Percentiles rank a stretch among this genome's conserved stretches.
These are phyloP conservation scores for Diaporthe sp. DNA, from an alignment of 2,329 filamentous ascomycete species.

Conservation along the genomic window DNA sequence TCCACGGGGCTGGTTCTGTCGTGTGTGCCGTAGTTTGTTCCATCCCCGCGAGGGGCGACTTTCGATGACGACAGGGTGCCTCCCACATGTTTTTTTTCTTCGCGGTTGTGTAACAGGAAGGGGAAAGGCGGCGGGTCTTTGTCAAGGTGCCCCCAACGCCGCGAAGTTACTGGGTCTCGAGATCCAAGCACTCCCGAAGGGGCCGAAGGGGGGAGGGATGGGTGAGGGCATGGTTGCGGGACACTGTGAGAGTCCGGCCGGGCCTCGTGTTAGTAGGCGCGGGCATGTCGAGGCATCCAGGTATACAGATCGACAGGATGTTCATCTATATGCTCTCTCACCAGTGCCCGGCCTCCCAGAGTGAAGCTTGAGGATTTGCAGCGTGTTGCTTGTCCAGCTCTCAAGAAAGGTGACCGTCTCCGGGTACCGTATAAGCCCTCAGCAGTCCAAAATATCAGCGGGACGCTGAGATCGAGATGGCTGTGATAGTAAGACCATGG, in stretches of 20 bases:
- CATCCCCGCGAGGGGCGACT: not conserved
- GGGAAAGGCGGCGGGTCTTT: not conserved
- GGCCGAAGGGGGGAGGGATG: not conserved
- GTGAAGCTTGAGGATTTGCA: not conserved
- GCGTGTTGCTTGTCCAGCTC: not conserved
- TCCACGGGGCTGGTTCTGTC: not conserved
- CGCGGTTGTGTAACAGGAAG: not conserved
- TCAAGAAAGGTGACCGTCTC: not conserved
- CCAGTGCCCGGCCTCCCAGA: not conserved
- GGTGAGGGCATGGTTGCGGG: not conserved
- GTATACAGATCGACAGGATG: not conserved
- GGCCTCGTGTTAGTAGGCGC: not conserved
- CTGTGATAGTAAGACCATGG: no score
- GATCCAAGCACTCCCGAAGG: not conserved
- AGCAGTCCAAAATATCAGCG: not conserved
- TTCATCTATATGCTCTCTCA: not conserved
- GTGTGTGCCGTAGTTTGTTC: not conserved
- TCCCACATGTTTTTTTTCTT: not conserved
- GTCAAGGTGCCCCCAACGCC: not conserved
- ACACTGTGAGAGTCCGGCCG: not conserved
- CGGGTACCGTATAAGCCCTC: no score
- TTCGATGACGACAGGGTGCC: conserved; percentile 7
- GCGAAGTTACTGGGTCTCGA: conserved; percentile 1
- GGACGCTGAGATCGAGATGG: not conserved
- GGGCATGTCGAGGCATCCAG: not conserved